A percentile compares a stretch with the other conserved stretches of the same genome.
phyloP scores from a whole-genome alignment of 176 grass and related monocot genomes.

The Phoenix dactylifera region DNA sequence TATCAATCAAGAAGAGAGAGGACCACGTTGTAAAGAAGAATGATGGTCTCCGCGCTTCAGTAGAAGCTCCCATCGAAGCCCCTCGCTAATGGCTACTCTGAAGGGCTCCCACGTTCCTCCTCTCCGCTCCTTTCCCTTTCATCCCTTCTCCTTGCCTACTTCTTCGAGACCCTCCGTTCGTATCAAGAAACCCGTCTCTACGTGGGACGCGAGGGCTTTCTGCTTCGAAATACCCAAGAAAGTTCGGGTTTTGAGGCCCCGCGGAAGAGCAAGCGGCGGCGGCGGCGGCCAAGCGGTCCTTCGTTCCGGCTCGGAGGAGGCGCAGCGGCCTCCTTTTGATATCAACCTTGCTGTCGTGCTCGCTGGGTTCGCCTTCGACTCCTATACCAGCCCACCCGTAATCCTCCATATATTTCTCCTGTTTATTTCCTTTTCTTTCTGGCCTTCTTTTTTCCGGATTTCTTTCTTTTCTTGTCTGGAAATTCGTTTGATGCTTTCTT shows the following conservation, averaged over 20 bases:
- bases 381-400: constrained; percentile 76
- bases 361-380: constrained; percentile 87
- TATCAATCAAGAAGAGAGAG: too few species aligned
- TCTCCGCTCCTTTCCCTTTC: constrained; percentile 16
- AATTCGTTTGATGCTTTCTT: constrained; percentile 1
- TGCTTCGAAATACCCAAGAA: neutral
- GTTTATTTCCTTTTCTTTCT: neutral
- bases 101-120: constrained; percentile 3
- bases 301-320: constrained; percentile 1
- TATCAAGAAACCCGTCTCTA: neutral
- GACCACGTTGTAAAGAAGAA: too few species aligned
- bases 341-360: constrained; percentile 77
- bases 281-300: constrained; percentile 16
- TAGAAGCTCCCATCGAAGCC: neutral
- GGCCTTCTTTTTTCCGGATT: neutral
- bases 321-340: constrained; percentile 50
- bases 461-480: neutral
- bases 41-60: neutral
- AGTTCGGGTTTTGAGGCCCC: constrained; percentile 10
- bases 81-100: constrained; percentile 6
- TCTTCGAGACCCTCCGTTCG: constrained; percentile 17
- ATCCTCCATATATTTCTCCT: neutral
- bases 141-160: constrained; percentile 2
- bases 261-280: neutral
- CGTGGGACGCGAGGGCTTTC: neutral